Percentiles rank a stretch among this genome's conserved stretches.
These are phyloP conservation scores for Yamadazyma taylorii DNA, from an alignment of 1,139 yeast genomes.

Conservation along the genomic window DNA sequence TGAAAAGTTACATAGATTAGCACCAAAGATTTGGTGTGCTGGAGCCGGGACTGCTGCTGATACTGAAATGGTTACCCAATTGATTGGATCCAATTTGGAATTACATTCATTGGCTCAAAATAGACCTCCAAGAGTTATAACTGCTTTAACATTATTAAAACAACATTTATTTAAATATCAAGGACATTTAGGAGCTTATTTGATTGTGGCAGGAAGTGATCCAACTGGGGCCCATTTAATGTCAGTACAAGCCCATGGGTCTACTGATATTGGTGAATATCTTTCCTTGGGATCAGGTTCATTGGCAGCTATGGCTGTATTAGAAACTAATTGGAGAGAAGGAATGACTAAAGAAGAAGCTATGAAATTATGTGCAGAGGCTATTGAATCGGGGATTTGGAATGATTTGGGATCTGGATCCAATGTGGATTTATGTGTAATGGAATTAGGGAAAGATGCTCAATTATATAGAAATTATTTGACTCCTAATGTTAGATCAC, in stretches of 20 bases:
- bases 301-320: constrained; percentile 97
- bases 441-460: constrained; percentile 91
- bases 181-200: constrained; percentile 94
- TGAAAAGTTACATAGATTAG: constrained; percentile 87
- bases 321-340: constrained; percentile 83
- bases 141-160: constrained; percentile 89
- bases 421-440: constrained; percentile 93
- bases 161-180: constrained; percentile 96
- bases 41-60: constrained; percentile 99
- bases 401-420: constrained; percentile 98
- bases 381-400: constrained; percentile 98
- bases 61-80: constrained; percentile 93
- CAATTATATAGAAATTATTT: constrained; percentile 79
- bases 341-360: constrained; percentile 86
- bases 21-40: constrained; percentile 98
- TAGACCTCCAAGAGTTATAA: constrained; percentile 89
- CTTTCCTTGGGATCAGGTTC: constrained; percentile 95
- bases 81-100: constrained; percentile 87
- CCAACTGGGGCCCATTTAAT: constrained; percentile 94
- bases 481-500: constrained; percentile 85
- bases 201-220: constrained; percentile 95
- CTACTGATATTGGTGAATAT: constrained; percentile 93
- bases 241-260: constrained; percentile 96
- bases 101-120: constrained; percentile 80
- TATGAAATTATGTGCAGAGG: constrained; percentile 82